phyloP scores from a whole-genome alignment of 1,284 basidiomycete species.

The Marasmius oreades region DNA sequence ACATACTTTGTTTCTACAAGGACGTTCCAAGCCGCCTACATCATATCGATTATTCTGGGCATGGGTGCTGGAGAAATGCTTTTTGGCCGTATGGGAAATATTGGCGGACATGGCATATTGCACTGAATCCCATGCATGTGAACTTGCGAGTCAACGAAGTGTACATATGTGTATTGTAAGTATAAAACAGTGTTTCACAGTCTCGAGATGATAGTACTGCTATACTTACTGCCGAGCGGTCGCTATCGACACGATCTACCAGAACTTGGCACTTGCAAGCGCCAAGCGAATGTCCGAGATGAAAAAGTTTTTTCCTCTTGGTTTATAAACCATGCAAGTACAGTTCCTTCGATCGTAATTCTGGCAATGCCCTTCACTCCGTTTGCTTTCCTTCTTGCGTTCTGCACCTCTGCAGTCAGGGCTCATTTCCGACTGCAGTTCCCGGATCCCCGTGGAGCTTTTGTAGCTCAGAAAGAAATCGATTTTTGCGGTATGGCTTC shows the following conservation, averaged over 20 bases:
- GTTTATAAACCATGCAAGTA: background rate
- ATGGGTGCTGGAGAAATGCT: slow-evolving; percentile 62
- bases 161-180: background rate
- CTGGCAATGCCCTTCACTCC: slow-evolving; percentile 29
- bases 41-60: slow-evolving; percentile 62
- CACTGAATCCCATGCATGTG: slow-evolving; percentile 9
- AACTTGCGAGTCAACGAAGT: background rate
- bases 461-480: slow-evolving; percentile 47
- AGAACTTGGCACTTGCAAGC: background rate
- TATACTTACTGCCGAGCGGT: background rate
- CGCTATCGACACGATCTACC: background rate
- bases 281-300: background rate
- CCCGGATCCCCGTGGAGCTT: slow-evolving; percentile 52
- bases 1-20: slow-evolving; percentile 31
- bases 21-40: slow-evolving; percentile 70
- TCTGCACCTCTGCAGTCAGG: slow-evolving; percentile 34
- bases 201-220: background rate
- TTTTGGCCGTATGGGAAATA: slow-evolving; percentile 47
- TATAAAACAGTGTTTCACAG: background rate
- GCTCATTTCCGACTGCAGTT: slow-evolving; percentile 64
- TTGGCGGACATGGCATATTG: slow-evolving; percentile 18
- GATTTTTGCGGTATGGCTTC: slow-evolving; percentile 43
- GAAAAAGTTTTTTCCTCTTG: background rate
- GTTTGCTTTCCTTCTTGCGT: slow-evolving; percentile 26
- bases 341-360: background rate